Conservation (phyloP, 1,284 basidiomycete genomes). For the Marasmius sp. region DNA sequence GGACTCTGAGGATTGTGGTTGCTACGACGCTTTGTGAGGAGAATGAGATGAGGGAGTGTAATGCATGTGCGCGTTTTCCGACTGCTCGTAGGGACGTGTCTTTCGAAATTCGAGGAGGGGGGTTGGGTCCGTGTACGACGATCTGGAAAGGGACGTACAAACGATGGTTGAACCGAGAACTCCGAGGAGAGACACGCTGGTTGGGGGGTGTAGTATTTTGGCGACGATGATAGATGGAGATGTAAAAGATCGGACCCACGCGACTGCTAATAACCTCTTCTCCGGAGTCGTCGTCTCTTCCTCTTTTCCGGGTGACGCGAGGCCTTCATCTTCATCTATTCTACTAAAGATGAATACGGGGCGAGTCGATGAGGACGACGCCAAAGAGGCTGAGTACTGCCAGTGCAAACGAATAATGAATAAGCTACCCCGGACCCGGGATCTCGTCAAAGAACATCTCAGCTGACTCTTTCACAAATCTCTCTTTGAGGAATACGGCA, state of each 20-base stretch:
- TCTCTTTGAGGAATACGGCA: constrained; percentile 67
- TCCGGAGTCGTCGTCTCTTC: too few species aligned
- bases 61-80: constrained; percentile 69
- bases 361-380: constrained; percentile 62
- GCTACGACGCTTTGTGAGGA: constrained; percentile 62
- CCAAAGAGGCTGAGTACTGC: constrained; percentile 59
- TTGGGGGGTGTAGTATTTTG: too few species aligned
- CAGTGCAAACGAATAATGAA: constrained; percentile 22
- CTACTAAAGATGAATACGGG: constrained; percentile 47
- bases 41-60: constrained; percentile 74
- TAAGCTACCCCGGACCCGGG: too few species aligned
- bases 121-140: background rate
- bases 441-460: background rate
- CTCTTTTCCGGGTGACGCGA: too few species aligned
- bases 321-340: constrained; percentile 5
- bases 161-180: constrained; percentile 62
- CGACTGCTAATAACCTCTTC: constrained; percentile 24
- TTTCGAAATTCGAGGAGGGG: too few species aligned
- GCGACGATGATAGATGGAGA: too few species aligned
- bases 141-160: constrained; percentile 37
- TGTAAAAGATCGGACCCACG: too few species aligned
- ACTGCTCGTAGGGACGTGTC: constrained; percentile 71
- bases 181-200: constrained; percentile 56
- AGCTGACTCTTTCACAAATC: constrained; percentile 58
- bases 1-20: constrained; percentile 46